These are phyloP conservation scores for Dianthus caryophyllus DNA, from an alignment of 148 eudicot species.

Conservation along the genomic window DNA sequence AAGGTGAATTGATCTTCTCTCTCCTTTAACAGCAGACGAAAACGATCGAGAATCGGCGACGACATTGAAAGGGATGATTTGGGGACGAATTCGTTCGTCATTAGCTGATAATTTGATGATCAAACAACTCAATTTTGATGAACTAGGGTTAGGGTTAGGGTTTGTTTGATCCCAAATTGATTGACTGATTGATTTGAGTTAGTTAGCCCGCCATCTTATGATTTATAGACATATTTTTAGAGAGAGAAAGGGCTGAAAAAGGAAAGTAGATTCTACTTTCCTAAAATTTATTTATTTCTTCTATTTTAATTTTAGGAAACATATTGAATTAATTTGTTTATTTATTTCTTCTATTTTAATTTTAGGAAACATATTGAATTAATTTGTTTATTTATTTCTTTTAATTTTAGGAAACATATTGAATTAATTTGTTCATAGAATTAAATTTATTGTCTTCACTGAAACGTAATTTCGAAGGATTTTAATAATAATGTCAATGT, in stretches of 20 bases:
- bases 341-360: too few relatives aligned
- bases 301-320: too few relatives aligned
- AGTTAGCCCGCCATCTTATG: slow-evolving; percentile 16
- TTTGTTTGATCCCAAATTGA: neutral
- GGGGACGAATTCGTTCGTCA: slow-evolving; percentile 31
- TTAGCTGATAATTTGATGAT: slow-evolving; percentile 9
- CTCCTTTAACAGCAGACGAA: slow-evolving; percentile 45
- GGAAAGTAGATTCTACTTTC: neutral
- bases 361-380: too few relatives aligned
- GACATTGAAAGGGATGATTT: slow-evolving; percentile 26
- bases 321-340: too few relatives aligned
- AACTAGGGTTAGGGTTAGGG: slow-evolving; percentile 22
- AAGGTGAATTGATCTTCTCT: slow-evolving; percentile 45
- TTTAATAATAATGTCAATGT: too few relatives aligned
- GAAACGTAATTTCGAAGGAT: too few relatives aligned
- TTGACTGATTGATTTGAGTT: neutral
- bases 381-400: too few relatives aligned
- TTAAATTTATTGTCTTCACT: too few relatives aligned
- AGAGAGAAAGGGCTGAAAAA: neutral
- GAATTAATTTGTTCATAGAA: too few relatives aligned
- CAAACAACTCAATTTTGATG: too few relatives aligned
- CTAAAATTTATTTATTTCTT: too few relatives aligned
- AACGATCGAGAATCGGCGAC: slow-evolving; percentile 64
- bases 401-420: too few relatives aligned
- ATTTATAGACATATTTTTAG: slow-evolving; percentile 3